Conservation (phyloP, 2,329 filamentous ascomycete species). For the Fusarium keratoplasticum region DNA sequence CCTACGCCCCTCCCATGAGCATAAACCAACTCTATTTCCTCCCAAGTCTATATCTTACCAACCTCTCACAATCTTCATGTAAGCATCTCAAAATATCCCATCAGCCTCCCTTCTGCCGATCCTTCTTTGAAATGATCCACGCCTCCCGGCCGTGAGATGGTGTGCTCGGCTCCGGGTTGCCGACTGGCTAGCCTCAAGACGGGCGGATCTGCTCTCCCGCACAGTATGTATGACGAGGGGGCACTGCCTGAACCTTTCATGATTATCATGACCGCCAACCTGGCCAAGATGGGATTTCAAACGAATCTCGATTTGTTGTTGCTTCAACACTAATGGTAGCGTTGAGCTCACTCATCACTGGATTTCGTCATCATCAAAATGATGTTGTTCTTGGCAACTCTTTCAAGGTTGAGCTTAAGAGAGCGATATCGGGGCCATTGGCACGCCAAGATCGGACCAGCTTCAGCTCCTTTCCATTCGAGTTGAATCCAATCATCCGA, state of each 20-base stretch:
- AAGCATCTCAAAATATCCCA: conserved; percentile 10
- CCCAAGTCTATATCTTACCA: not conserved
- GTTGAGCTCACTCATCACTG: not conserved
- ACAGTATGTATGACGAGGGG: not conserved
- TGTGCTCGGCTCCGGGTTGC: conserved; percentile 31
- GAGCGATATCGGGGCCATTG: conserved; percentile 2
- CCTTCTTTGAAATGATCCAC: not conserved
- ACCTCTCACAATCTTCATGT: not conserved
- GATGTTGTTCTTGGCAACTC: not conserved
- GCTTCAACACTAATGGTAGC: not conserved
- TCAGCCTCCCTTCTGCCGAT: conserved; percentile 1
- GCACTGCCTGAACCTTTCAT: not conserved
- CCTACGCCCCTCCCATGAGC: not conserved
- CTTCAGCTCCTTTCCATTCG: not conserved
- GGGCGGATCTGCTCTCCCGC: not conserved
- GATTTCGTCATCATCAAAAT: not conserved
- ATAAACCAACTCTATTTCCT: not conserved
- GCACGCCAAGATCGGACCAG: not conserved
- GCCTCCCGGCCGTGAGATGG: conserved; percentile 4
- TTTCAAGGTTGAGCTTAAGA: not conserved
- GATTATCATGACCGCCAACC: not conserved
- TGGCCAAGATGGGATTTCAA: not conserved
- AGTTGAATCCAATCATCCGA: not conserved
- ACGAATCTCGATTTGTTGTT: not conserved
- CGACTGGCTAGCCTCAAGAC: not conserved